phyloP scores from a whole-genome alignment of 1,284 basidiomycete genomes.

The Porogramme epimiltina region DNA sequence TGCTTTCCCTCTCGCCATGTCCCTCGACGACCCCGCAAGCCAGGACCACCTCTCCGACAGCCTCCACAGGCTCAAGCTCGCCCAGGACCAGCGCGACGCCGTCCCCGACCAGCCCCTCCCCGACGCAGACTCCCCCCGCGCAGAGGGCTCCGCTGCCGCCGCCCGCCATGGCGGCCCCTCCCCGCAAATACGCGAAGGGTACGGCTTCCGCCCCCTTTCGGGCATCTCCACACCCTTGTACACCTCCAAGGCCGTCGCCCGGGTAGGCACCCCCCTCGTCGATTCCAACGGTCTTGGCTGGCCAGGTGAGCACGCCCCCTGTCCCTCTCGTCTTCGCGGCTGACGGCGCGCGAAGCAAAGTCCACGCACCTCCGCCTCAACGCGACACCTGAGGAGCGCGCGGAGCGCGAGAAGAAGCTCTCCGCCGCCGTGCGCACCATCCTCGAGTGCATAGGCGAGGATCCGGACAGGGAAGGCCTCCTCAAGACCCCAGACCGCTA shows the following conservation, averaged over 20 bases:
- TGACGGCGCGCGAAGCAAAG: conserved; percentile 62
- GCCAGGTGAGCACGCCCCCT: conserved; percentile 69
- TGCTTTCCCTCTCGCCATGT: conserved; percentile 21
- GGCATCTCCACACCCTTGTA: conserved; percentile 65
- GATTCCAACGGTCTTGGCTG: conserved; percentile 91
- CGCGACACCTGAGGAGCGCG: conserved; percentile 74
- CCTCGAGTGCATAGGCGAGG: conserved; percentile 97
- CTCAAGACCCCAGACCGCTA: conserved; percentile 93
- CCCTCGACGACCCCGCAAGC: conserved; percentile 23
- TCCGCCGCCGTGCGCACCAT: conserved; percentile 88
- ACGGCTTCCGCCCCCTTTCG: conserved; percentile 76
- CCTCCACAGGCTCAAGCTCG: conserved; percentile 32
- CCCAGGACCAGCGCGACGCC: conserved; percentile 13
- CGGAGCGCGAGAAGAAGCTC: conserved; percentile 77
- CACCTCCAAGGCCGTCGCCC: conserved; percentile 23
- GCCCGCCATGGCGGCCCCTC: conserved; percentile 30
- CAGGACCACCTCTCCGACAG: conserved; percentile 31
- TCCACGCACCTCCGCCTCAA: conserved; percentile 85
- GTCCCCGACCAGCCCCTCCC: conserved; percentile 7
- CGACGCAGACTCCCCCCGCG: neutral
- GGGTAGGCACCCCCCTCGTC: conserved; percentile 53
- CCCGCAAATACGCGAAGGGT: conserved; percentile 64
- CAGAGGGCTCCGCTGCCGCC: conserved; percentile 6
- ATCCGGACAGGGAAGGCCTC: conserved; percentile 93
- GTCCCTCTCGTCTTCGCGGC: neutral